A percentile compares a stretch with the other conserved stretches of the same genome.
phyloP scores from a whole-genome alignment of 73 alveolate genomes.

The Paraurostyla sp. region DNA sequence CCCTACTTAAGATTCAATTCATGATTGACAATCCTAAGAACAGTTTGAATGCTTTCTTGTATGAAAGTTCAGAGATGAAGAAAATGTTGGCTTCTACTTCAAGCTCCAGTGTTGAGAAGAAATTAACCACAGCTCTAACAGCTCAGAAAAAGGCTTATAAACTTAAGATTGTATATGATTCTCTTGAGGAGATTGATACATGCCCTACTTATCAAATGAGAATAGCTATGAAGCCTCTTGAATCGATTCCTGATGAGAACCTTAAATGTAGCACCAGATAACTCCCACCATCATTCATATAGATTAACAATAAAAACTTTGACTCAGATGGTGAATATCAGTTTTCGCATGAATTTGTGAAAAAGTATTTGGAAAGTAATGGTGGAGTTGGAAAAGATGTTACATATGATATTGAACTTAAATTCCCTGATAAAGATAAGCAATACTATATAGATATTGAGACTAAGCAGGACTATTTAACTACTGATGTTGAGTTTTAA shows the following conservation, averaged over 20 bases:
- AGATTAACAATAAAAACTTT: neutral
- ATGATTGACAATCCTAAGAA: neutral
- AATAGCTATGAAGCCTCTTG: neutral
- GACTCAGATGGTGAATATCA: neutral
- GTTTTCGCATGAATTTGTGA: neutral
- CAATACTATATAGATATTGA: slow-evolving; percentile 49
- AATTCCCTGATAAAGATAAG: neutral
- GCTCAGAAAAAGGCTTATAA: slow-evolving; percentile 5
- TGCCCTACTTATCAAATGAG: slow-evolving; percentile 35
- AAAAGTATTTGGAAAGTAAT: neutral
- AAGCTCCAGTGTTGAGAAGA: neutral
- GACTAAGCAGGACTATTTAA: neutral
- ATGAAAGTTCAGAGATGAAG: neutral
- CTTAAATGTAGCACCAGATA: neutral
- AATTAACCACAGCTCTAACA: neutral
- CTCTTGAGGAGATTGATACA: neutral
- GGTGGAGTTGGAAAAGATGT: neutral
- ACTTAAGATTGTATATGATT: slow-evolving; percentile 32
- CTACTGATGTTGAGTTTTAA: neutral
- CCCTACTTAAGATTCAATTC: neutral
- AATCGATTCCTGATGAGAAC: neutral
- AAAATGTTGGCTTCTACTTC: neutral
- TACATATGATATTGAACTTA: neutral
- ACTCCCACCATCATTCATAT: neutral
- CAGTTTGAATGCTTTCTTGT: slow-evolving; percentile 35